A percentile compares a stretch with the other conserved stretches of the same genome.
Evolutionary conservation across 2,329 filamentous ascomycete species (phyloP).

Genomic region (Basipetospora sp.): DNA sequence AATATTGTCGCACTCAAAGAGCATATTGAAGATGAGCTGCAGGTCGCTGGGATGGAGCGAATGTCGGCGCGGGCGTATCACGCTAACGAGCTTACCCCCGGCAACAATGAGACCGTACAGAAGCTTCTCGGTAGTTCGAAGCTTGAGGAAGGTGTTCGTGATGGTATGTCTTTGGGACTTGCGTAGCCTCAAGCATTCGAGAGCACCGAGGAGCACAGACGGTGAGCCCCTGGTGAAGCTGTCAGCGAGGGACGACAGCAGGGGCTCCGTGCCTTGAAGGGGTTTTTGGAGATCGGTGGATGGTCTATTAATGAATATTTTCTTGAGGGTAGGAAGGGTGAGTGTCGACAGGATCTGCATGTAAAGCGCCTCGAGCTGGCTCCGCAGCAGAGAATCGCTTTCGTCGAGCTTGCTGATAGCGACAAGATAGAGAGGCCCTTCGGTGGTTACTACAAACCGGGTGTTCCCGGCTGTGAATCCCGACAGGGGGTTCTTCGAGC

Average conservation of each 20-base stretch:
- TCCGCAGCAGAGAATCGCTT: conserved; percentile 72
- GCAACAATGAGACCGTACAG: conserved; percentile 90
- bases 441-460: conserved; percentile 71
- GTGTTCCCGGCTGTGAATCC: conserved; percentile 78
- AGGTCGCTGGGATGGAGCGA: conserved; percentile 90
- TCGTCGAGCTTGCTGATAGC: conserved; percentile 87
- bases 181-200: conserved; percentile 84
- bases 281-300: conserved; percentile 88
- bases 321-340: conserved; percentile 71
- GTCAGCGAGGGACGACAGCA: conserved; percentile 83
- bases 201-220: conserved; percentile 70
- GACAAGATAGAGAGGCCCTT: conserved; percentile 81
- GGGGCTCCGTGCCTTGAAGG: conserved; percentile 75
- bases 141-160: conserved; percentile 73
- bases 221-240: conserved; percentile 88
- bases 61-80: conserved; percentile 85
- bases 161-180: conserved; percentile 77
- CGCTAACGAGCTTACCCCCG: conserved; percentile 81
- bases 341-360: conserved; percentile 96
- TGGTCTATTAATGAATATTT: conserved; percentile 76
- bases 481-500: conserved; percentile 58
- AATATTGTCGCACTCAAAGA: conserved; percentile 86
- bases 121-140: conserved; percentile 53
- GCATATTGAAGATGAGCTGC: conserved; percentile 97
- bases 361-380: conserved; percentile 84